A percentile compares a stretch with the other conserved stretches of the same genome.
These are phyloP conservation scores for Penicillium ucsense DNA, from an alignment of 495 filamentous ascomycete genomes.

Conservation along the genomic window DNA sequence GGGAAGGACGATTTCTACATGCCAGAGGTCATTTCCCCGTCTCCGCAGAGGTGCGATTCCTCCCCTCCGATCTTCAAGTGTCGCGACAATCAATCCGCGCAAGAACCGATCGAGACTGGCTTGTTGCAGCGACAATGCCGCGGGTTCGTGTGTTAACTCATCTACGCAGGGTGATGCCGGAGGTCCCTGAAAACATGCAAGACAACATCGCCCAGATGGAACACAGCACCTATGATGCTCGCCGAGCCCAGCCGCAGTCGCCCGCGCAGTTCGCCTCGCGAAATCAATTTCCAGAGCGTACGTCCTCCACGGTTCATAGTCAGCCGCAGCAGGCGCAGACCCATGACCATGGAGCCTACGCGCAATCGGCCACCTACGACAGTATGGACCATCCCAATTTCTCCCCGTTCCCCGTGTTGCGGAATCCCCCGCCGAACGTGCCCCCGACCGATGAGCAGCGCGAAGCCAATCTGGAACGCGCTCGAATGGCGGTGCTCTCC, in stretches of 20 bases:
- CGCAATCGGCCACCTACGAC: constrained; percentile 35
- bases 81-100: neutral
- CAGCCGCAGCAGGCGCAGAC: constrained; percentile 21
- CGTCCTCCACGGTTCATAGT: constrained; percentile 28
- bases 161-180: constrained; percentile 55
- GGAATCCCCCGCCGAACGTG: constrained; percentile 74
- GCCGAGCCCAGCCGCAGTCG: constrained; percentile 28
- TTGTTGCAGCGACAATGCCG: constrained; percentile 7
- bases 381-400: constrained; percentile 63
- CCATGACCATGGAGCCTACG: constrained; percentile 28
- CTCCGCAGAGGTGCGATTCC: constrained; percentile 69
- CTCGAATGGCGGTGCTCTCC: constrained; percentile 72
- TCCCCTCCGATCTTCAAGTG: neutral
- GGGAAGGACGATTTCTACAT: constrained; percentile 82
- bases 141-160: constrained; percentile 18
- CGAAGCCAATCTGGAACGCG: constrained; percentile 74
- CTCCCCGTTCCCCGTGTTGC: constrained; percentile 83
- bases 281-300: constrained; percentile 32
- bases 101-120: neutral
- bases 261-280: constrained; percentile 24
- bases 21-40: constrained; percentile 67
- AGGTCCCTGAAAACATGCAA: constrained; percentile 80
- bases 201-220: constrained; percentile 84
- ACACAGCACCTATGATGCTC: constrained; percentile 53
- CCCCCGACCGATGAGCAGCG: constrained; percentile 92